A percentile compares a stretch with the other conserved stretches of the same genome.
These are phyloP conservation scores for Chlorella sp. DNA, from an alignment of 139 green algal genomes.

Conservation along the genomic window DNA sequence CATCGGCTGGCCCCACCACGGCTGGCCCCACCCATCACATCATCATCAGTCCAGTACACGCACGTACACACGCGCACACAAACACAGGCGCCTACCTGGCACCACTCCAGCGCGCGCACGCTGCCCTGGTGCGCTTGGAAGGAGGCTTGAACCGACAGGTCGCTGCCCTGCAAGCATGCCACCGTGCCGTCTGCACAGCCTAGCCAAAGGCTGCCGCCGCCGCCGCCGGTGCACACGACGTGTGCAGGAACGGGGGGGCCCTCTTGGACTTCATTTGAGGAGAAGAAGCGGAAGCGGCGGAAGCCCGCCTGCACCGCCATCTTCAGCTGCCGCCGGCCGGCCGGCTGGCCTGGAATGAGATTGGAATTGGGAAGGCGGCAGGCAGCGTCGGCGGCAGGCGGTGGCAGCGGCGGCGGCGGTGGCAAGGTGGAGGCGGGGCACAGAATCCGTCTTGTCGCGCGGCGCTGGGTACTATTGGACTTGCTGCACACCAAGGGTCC, in stretches of 20 bases:
- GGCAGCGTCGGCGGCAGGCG: neutral
- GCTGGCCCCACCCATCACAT: no score
- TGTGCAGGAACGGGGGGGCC: neutral
- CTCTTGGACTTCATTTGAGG: neutral
- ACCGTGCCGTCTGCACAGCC: conserved; percentile 67
- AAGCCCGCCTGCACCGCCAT: conserved; percentile 27
- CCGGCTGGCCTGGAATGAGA: neutral
- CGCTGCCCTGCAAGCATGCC: conserved; percentile 49
- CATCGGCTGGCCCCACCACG: no score
- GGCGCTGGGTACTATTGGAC: no score
- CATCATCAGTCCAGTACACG: neutral
- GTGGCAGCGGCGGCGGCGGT: neutral
- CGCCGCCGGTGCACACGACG: conserved; percentile 1
- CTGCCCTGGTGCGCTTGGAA: neutral
- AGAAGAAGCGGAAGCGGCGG: conserved; percentile 23
- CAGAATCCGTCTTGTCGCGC: no score
- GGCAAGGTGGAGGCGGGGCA: neutral
- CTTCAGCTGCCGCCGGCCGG: no score
- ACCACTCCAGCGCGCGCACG: conserved; percentile 11
- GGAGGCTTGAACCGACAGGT: conserved; percentile 44
- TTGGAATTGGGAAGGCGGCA: neutral
- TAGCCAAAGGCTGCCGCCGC: conserved; percentile 50
- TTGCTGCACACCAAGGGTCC: no score
- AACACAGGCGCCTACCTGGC: conserved; percentile 1
- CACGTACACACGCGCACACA: neutral